A percentile compares a stretch with the other conserved stretches of the same genome.
phyloP scores from a whole-genome alignment of 768 basidiomycete genomes.

The Tricholoma terreum region DNA sequence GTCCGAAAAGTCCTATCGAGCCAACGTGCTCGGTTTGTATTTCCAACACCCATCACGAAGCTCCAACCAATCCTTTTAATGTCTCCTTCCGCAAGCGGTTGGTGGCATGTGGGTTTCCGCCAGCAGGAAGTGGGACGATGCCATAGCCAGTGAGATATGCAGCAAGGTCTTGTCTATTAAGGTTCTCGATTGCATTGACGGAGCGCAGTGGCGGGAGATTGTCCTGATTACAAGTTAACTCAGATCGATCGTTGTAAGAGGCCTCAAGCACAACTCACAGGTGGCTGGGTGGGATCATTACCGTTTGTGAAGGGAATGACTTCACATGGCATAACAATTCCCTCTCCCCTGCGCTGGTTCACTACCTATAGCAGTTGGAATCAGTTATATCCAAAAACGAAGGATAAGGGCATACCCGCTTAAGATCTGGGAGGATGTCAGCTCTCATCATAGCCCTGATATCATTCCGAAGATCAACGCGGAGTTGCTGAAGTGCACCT shows the following conservation, averaged over 20 bases:
- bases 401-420: conserved; percentile 1
- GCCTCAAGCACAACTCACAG: too few species aligned
- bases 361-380: neutral
- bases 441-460: too few species aligned
- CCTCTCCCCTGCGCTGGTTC: neutral
- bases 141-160: neutral
- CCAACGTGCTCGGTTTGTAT: too few species aligned
- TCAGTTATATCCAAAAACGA: neutral
- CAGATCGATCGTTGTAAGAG: too few species aligned
- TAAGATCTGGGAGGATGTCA: neutral
- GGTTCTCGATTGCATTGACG: neutral
- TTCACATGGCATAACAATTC: neutral
- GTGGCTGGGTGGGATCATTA: conserved; percentile 3
- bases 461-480: neutral
- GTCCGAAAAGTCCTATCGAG: too few species aligned
- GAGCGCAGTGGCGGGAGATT: too few species aligned
- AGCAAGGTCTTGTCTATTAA: neutral
- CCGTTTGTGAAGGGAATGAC: neutral
- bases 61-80: neutral
- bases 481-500: neutral
- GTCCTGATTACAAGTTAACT: too few species aligned
- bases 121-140: neutral
- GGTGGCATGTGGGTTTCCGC: neutral
- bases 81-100: neutral
- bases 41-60: too few species aligned